A percentile compares a stretch with the other conserved stretches of the same genome.
Conservation (phyloP, 768 basidiomycete species). For the Lyophyllum semitale region DNA sequence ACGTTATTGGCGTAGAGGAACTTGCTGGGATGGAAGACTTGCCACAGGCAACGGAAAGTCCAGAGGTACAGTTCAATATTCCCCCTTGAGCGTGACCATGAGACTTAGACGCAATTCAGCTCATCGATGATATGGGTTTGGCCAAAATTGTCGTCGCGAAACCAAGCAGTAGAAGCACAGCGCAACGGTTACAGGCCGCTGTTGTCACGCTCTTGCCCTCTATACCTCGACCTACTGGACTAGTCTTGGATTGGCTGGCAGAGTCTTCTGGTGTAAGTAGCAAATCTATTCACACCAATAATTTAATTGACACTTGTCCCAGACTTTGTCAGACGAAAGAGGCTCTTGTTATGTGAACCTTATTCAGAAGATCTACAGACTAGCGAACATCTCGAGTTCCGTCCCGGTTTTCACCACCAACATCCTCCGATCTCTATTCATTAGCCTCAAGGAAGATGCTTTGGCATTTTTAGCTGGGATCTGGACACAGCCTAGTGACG, state of each 20-base stretch:
- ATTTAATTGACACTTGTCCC: background rate
- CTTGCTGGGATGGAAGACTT: constrained; percentile 48
- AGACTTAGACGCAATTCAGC: constrained; percentile 29
- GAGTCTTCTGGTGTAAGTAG: constrained; percentile 33
- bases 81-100: background rate
- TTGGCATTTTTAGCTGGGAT: constrained; percentile 81
- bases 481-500: constrained; percentile 43
- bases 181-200: constrained; percentile 58
- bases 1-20: constrained; percentile 44
- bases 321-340: constrained; percentile 18
- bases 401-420: constrained; percentile 51
- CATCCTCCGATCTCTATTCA: constrained; percentile 67
- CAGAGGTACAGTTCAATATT: constrained; percentile 27
- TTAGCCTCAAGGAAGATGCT: constrained; percentile 65
- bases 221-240: constrained; percentile 46
- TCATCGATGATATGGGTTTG: constrained; percentile 43
- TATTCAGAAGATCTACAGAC: constrained; percentile 62
- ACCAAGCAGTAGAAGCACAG: constrained; percentile 58
- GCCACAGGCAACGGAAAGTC: constrained; percentile 26
- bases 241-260: constrained; percentile 55
- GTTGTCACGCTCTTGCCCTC: constrained; percentile 51
- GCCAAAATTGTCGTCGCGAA: constrained; percentile 56
- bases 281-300: background rate
- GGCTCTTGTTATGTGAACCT: constrained; percentile 55
- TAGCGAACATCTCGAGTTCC: constrained; percentile 60